Evolutionary conservation across 169 alveolate genomes (phyloP).

Genomic region (Eimeria necatrix): DNA sequence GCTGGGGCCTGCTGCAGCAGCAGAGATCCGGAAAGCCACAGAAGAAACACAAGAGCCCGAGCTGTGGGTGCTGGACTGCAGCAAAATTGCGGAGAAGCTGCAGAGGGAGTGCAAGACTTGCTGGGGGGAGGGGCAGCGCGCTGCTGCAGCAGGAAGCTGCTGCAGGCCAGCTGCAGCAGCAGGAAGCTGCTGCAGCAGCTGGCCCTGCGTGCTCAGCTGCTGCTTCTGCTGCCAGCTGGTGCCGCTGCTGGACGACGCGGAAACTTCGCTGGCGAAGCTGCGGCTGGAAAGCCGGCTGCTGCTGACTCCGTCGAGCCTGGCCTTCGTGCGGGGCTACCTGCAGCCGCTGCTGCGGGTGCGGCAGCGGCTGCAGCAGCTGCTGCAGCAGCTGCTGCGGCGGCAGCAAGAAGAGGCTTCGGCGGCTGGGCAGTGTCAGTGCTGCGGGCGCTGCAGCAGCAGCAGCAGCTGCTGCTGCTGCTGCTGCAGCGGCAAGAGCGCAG

Average conservation of each 20-base stretch:
- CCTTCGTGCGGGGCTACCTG: slow-evolving; percentile 52
- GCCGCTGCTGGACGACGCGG: slow-evolving; percentile 48
- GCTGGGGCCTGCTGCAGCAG: not conserved
- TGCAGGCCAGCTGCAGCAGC: not conserved
- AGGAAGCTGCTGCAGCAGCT: slow-evolving; percentile 40
- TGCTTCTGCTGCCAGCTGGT: slow-evolving; percentile 23
- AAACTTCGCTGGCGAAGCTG: slow-evolving; percentile 58
- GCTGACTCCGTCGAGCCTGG: slow-evolving; percentile 63
- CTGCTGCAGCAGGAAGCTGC: not conserved
- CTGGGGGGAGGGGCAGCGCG: not conserved
- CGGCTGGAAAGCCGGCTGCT: slow-evolving; percentile 56
- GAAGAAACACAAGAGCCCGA: not conserved
- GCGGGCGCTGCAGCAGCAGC: slow-evolving; percentile 53
- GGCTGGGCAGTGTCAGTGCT: not conserved
- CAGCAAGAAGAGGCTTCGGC: slow-evolving; percentile 48
- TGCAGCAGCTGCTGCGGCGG: not conserved
- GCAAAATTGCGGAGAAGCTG: not conserved
- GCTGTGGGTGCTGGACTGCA: slow-evolving; percentile 50
- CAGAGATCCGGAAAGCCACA: slow-evolving; percentile 4
- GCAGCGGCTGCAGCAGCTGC: slow-evolving; percentile 10
- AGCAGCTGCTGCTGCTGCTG: not conserved
- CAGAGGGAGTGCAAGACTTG: slow-evolving; percentile 9
- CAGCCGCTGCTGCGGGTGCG: slow-evolving; percentile 70
- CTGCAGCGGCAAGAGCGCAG: slow-evolving; percentile 20
- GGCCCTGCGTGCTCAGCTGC: slow-evolving; percentile 57